phyloP scores from a whole-genome alignment of 768 basidiomycete genomes.

The Butyriboletus loyo region DNA sequence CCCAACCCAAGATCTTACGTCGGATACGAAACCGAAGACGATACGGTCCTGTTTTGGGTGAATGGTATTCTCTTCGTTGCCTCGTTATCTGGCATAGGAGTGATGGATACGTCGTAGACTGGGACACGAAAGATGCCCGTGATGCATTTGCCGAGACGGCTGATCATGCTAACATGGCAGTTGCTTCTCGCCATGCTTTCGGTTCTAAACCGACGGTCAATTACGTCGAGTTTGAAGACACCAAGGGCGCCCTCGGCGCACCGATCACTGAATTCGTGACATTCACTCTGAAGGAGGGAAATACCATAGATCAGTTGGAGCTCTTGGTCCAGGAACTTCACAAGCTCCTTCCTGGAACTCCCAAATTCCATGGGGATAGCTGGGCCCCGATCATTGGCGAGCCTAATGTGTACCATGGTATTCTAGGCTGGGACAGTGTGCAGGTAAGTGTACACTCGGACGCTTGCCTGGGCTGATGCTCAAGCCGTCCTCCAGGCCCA shows the following conservation, averaged over 20 bases:
- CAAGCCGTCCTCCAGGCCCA: conserved; percentile 29
- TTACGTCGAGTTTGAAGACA: conserved; percentile 24
- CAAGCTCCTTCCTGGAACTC: conserved; percentile 15
- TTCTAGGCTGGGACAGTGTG: conserved; percentile 39
- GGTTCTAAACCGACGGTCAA: conserved; percentile 13
- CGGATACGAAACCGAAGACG: conserved; percentile 30
- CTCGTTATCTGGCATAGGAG: background rate
- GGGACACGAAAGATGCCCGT: conserved; percentile 21
- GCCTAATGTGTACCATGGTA: conserved; percentile 23
- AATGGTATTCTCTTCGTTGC: conserved; percentile 8
- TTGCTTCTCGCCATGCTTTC: conserved; percentile 13
- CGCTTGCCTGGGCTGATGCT: background rate
- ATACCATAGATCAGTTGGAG: conserved; percentile 15
- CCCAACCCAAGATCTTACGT: conserved; percentile 24
- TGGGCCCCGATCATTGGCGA: conserved; percentile 24
- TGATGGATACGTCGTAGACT: conserved; percentile 20
- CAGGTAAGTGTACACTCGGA: conserved; percentile 18
- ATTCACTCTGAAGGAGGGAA: conserved; percentile 28
- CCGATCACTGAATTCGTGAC: conserved; percentile 35
- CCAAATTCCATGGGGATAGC: conserved; percentile 28
- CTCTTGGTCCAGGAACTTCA: conserved; percentile 25
- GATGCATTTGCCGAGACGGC: conserved; percentile 12
- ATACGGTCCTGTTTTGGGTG: conserved; percentile 26
- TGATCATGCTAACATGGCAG: conserved; percentile 1
- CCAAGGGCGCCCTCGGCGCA: conserved; percentile 18